These are phyloP conservation scores for Scedosporium aurantiacum DNA, from an alignment of 2,329 filamentous ascomycete species.

Conservation along the genomic window DNA sequence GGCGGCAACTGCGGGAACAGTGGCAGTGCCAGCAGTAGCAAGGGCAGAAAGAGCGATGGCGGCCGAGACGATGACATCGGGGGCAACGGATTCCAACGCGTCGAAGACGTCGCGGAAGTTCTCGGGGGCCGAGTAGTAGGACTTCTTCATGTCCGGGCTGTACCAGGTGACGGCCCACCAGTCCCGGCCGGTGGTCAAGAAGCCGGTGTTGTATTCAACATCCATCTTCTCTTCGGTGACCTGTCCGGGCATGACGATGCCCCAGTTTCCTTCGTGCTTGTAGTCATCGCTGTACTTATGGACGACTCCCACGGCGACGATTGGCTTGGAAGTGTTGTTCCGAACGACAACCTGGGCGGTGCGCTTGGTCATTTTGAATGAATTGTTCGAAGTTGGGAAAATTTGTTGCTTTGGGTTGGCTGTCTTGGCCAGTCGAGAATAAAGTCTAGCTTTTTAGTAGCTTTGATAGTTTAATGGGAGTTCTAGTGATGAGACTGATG, in stretches of 20 bases:
- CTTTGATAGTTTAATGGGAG: too few species aligned
- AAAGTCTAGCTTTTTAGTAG: too few species aligned
- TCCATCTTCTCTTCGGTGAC: not conserved
- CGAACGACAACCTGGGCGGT: slow-evolving; percentile 8
- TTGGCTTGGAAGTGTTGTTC: slow-evolving; percentile 9
- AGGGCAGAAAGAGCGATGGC: slow-evolving; percentile 9
- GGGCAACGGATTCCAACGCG: slow-evolving; percentile 2
- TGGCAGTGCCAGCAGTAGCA: slow-evolving; percentile 4
- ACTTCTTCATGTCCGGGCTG: slow-evolving; percentile 8
- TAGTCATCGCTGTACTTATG: slow-evolving; percentile 13
- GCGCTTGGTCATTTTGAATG: slow-evolving; percentile 7
- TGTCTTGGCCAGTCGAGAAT: too few species aligned
- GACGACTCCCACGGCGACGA: slow-evolving; percentile 8
- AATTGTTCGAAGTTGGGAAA: too few species aligned
- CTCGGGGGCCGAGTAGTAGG: slow-evolving; percentile 9
- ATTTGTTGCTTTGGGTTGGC: too few species aligned
- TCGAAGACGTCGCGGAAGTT: slow-evolving; percentile 8
- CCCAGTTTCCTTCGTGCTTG: slow-evolving; percentile 9
- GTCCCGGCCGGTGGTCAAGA: slow-evolving; percentile 11
- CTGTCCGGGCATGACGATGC: slow-evolving; percentile 5
- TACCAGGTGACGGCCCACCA: slow-evolving; percentile 12
- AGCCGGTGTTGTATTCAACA: slow-evolving; percentile 12
- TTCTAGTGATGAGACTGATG: too few species aligned
- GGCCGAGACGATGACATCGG: slow-evolving; percentile 7
- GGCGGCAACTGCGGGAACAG: slow-evolving; percentile 4